These are phyloP conservation scores for Nemania bipapillata DNA, from an alignment of 2,329 filamentous ascomycete species.

Conservation along the genomic window DNA sequence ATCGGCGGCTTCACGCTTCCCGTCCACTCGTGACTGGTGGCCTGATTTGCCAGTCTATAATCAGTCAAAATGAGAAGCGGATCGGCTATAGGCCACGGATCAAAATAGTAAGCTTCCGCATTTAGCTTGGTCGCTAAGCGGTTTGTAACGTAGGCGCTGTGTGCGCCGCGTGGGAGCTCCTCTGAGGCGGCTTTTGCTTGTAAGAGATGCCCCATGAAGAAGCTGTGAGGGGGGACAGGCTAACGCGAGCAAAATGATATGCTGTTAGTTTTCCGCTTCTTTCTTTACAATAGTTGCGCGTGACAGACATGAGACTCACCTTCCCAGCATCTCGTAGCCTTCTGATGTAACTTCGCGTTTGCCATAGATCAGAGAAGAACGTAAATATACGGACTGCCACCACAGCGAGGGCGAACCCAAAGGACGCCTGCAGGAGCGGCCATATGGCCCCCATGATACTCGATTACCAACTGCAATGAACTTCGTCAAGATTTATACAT, in stretches of 20 bases:
- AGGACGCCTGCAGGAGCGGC: constrained; percentile 38
- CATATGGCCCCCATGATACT: constrained; percentile 35
- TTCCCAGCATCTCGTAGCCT: constrained; percentile 43
- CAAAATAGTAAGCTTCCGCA: constrained; percentile 49
- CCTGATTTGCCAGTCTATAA: constrained; percentile 49
- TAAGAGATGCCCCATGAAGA: constrained; percentile 49
- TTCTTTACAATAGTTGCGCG: background rate
- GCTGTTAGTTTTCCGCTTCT: constrained; percentile 3
- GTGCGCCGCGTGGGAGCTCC: constrained; percentile 44
- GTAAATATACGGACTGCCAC: constrained; percentile 27
- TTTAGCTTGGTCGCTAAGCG: constrained; percentile 41
- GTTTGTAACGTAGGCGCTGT: constrained; percentile 46
- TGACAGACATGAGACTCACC: constrained; percentile 32
- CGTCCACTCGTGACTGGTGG: constrained; percentile 44
- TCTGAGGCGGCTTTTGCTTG: constrained; percentile 48
- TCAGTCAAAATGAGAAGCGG: constrained; percentile 49
- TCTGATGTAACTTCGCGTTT: constrained; percentile 38
- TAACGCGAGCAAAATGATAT: constrained; percentile 23
- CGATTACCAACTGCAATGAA: background rate
- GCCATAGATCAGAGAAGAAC: constrained; percentile 42
- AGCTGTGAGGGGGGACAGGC: constrained; percentile 49
- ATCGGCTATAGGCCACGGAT: constrained; percentile 46
- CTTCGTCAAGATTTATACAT: background rate
- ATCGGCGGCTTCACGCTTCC: constrained; percentile 46
- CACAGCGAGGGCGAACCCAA: constrained; percentile 41